A percentile compares a stretch with the other conserved stretches of the same genome.
Conservation (phyloP, 352 stramenopile species). For the Phytophthora vignae region DNA sequence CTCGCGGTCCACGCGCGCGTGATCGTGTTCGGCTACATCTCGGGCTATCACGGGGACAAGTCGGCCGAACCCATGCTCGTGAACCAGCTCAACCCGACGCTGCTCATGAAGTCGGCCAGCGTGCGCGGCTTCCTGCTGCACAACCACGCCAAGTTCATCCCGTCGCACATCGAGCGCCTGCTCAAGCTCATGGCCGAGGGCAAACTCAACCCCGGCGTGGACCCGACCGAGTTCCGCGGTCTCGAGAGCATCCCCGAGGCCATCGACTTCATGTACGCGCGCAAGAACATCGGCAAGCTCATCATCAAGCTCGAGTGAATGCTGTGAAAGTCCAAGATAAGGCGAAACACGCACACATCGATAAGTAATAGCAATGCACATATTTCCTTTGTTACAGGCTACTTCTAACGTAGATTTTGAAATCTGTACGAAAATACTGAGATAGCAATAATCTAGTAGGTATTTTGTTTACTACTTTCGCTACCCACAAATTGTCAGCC, state of each 20-base stretch:
- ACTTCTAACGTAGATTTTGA: too few species aligned
- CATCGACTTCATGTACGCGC: constrained; percentile 40
- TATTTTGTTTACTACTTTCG: too few species aligned
- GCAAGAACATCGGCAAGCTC: constrained; percentile 40
- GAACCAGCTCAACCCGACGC: constrained; percentile 29
- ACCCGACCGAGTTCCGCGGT: constrained; percentile 29
- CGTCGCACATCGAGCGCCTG: constrained; percentile 31
- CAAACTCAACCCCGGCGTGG: constrained; percentile 29
- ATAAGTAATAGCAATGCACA: neutral
- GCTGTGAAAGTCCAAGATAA: neutral
- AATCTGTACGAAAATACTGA: too few species aligned
- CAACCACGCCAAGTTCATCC: constrained; percentile 31
- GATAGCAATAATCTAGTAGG: too few species aligned
- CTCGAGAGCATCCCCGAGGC: constrained; percentile 34
- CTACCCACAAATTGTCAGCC: too few species aligned
- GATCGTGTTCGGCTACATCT: constrained; percentile 40
- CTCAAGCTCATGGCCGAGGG: constrained; percentile 22
- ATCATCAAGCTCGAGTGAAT: constrained; percentile 32
- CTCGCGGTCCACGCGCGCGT: constrained; percentile 31
- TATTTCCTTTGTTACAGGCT: too few species aligned
- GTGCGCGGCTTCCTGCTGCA: constrained; percentile 34
- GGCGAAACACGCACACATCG: neutral
- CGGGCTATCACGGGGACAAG: constrained; percentile 35
- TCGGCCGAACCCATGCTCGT: constrained; percentile 33
- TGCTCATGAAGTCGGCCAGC: constrained; percentile 34